Evolutionary conservation across 139 green algal genomes (phyloP).

Genomic region (Chlamydomonas incerta): DNA sequence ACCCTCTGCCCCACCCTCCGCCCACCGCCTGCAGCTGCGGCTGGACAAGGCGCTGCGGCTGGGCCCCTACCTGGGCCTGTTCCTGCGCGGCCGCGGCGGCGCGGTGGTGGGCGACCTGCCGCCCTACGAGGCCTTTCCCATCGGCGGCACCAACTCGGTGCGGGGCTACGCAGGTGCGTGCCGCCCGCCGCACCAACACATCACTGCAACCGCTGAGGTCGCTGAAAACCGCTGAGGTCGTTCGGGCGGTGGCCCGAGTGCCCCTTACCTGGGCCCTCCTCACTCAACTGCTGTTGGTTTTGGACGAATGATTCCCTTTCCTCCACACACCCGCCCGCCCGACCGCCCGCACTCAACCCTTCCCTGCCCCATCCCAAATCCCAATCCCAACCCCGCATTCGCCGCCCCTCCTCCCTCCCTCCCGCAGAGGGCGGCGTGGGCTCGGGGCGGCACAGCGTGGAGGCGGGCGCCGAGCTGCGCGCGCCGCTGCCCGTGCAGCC

Average conservation of each 20-base stretch:
- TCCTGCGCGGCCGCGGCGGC: conserved; percentile 70
- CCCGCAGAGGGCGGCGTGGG: conserved; percentile 89
- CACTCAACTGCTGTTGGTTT: no score
- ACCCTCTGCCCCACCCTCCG: neutral
- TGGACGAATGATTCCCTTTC: no score
- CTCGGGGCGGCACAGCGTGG: conserved; percentile 85
- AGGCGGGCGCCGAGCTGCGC: conserved; percentile 85
- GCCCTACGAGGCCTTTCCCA: conserved; percentile 97
- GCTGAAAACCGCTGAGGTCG: no score
- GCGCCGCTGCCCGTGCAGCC: conserved; percentile 74
- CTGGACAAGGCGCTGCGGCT: conserved; percentile 74
- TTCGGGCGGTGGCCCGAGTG: no score
- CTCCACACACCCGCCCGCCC: neutral
- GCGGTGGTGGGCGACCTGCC: conserved; percentile 91
- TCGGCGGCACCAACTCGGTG: conserved; percentile 93
- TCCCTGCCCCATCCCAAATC: neutral
- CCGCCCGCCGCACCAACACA: no score
- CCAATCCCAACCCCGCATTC: neutral
- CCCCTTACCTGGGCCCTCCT: no score
- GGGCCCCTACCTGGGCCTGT: conserved; percentile 59
- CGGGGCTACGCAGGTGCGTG: conserved; percentile 78
- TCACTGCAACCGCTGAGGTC: no score
- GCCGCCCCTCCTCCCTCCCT: neutral
- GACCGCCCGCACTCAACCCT: neutral
- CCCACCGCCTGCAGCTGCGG: conserved; percentile 35